Percentiles rank a stretch among this genome's conserved stretches.
These are phyloP conservation scores for Sporothrix globosa DNA, from an alignment of 2,329 filamentous ascomycete species.

Conservation along the genomic window DNA sequence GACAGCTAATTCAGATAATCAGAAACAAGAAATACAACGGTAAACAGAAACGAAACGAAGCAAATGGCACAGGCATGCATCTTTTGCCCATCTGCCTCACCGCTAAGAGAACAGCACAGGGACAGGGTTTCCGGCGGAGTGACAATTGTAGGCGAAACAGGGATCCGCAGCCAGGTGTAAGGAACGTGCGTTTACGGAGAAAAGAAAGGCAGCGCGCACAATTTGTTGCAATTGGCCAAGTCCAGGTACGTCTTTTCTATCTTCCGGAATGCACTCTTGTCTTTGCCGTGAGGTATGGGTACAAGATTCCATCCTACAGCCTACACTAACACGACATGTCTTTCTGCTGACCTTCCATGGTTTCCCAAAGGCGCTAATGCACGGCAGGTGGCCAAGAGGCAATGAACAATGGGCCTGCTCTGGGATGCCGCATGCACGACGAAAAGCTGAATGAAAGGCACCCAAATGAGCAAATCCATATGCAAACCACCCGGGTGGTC, in stretches of 20 bases:
- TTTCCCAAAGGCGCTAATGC: conserved; percentile 25
- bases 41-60: conserved; percentile 13
- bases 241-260: background rate
- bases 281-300: conserved; percentile 1
- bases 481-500: background rate
- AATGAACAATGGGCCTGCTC: background rate
- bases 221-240: background rate
- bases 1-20: background rate
- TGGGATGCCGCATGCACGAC: conserved; percentile 20
- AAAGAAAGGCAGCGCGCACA: too few species aligned
- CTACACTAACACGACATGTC: too few species aligned
- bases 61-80: background rate
- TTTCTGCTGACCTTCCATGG: conserved; percentile 11
- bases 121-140: background rate
- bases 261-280: background rate
- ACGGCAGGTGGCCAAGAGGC: conserved; percentile 15
- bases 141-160: conserved; percentile 7
- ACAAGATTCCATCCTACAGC: background rate
- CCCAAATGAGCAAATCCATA: background rate
- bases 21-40: background rate
- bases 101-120: background rate
- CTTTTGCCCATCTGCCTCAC: conserved; percentile 12
- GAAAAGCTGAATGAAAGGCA: conserved; percentile 3
- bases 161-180: background rate
- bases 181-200: conserved; percentile 4